Evolutionary conservation across 768 basidiomycete genomes (phyloP).

Genomic region (Rhizopogon vinicolor): DNA sequence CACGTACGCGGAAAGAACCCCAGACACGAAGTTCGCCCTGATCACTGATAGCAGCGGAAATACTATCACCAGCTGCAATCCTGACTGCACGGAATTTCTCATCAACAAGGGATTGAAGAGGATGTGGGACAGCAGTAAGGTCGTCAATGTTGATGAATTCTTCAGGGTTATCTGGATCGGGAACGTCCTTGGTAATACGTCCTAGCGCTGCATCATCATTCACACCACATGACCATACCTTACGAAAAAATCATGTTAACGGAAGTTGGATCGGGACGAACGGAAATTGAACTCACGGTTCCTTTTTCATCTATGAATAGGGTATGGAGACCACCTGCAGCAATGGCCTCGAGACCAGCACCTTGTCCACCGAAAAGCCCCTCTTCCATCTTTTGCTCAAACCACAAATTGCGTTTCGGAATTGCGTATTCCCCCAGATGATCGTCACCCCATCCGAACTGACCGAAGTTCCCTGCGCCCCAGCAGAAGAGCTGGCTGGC

Average conservation of each 20-base stretch:
- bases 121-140: conserved; percentile 55
- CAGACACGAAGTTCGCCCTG: conserved; percentile 83
- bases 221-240: conserved; percentile 84
- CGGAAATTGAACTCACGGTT: conserved; percentile 52
- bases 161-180: conserved; percentile 54
- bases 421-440: conserved; percentile 65
- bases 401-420: conserved; percentile 74
- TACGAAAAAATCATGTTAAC: conserved; percentile 1
- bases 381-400: conserved; percentile 68
- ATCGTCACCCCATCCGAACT: conserved; percentile 87
- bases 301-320: conserved; percentile 88
- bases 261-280: conserved; percentile 1
- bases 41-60: conserved; percentile 78
- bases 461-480: conserved; percentile 93
- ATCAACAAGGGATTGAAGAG: conserved; percentile 63
- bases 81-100: conserved; percentile 82
- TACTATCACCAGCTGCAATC: conserved; percentile 82
- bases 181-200: conserved; percentile 60
- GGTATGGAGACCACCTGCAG: conserved; percentile 85
- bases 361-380: conserved; percentile 66
- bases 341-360: conserved; percentile 79
- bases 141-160: conserved; percentile 50
- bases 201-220: conserved; percentile 91
- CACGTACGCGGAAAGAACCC: conserved; percentile 83
- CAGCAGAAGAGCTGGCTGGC: conserved; percentile 76